Conservation (phyloP, 2,329 filamentous ascomycete genomes). For the Hymenoscyphus linearis region DNA sequence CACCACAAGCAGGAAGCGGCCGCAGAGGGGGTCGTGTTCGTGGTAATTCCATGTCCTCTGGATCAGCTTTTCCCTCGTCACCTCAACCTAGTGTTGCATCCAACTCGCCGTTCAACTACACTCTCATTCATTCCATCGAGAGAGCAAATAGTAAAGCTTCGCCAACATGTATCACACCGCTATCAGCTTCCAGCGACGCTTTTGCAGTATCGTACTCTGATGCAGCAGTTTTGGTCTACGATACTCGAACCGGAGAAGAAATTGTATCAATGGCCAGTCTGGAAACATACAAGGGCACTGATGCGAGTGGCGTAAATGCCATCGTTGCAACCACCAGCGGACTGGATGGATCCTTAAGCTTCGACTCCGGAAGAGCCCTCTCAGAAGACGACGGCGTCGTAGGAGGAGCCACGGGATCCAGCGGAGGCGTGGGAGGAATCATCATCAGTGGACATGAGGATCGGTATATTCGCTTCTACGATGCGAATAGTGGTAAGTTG, state of each 20-base stretch:
- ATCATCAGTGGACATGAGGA: constrained; percentile 97
- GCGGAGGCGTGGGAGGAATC: constrained; percentile 79
- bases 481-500: constrained; percentile 92
- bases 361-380: constrained; percentile 58
- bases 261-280: constrained; percentile 87
- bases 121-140: constrained; percentile 79
- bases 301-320: constrained; percentile 78
- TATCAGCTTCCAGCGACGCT: constrained; percentile 75
- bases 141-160: constrained; percentile 64
- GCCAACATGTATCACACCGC: constrained; percentile 86
- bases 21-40: constrained; percentile 73
- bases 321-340: constrained; percentile 83
- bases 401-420: constrained; percentile 74
- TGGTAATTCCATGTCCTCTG: constrained; percentile 90
- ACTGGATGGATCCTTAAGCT: constrained; percentile 58
- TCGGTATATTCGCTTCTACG: constrained; percentile 92
- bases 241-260: constrained; percentile 81
- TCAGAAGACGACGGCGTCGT: constrained; percentile 69
- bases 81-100: constrained; percentile 86
- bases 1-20: constrained; percentile 63
- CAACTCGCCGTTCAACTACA: constrained; percentile 80
- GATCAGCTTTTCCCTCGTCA: constrained; percentile 83
- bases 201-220: constrained; percentile 94
- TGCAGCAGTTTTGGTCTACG: constrained; percentile 84
- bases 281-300: constrained; percentile 88